Base-by-base conservation (phyloP, 179 eudicot species). In the Silene vulgaris region DNA sequence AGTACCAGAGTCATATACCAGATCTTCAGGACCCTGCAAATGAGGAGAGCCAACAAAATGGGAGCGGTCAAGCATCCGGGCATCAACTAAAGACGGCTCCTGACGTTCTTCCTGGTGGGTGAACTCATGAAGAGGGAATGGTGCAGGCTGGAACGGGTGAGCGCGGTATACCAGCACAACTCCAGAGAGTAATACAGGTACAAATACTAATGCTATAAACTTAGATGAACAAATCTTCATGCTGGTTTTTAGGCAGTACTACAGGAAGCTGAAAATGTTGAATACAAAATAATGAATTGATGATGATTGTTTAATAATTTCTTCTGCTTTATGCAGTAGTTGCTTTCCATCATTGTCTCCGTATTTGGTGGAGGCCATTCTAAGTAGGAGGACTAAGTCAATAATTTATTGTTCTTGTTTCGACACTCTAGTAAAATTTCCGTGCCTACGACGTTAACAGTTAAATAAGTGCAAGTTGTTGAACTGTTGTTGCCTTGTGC, bases 21-120 rank as follows among this genome's bases (percentile, higher is more conserved):
- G 56, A 64, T 95, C 97, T 72, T 95, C 99, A 3, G 97, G 96
- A 0, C 84, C 95, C 71, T 26, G 16, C 48, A 92, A 8, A 43
- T 69, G 70, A 12, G 91, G 96, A 1, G 70, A 70, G 19, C 89
- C 90, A 8, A 95, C 45, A 26, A 57, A 77, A 5, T 86, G 88
- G 0, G 85, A 75, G 0, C 81, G 85, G 11, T 11, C 69, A 2
- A 95, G 86, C 74, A 92, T 68, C 48, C 60, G 74, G 7, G 70
- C 35, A 81, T 87, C 83, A 16, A 71, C 66, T 14, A 21, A 56
- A 2, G 73, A 59, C 0, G 83, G 71, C 1, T 5, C 6, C 12
- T 4, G 43, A 59, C 0, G 50, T 1, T 9, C n/a, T 1, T 72
- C 3, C 74, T 57, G 72, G 20, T 32, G 67, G 8, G 75, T 6